Conservation (phyloP, 306 rosid genomes). For the Cicer bijugum region DNA sequence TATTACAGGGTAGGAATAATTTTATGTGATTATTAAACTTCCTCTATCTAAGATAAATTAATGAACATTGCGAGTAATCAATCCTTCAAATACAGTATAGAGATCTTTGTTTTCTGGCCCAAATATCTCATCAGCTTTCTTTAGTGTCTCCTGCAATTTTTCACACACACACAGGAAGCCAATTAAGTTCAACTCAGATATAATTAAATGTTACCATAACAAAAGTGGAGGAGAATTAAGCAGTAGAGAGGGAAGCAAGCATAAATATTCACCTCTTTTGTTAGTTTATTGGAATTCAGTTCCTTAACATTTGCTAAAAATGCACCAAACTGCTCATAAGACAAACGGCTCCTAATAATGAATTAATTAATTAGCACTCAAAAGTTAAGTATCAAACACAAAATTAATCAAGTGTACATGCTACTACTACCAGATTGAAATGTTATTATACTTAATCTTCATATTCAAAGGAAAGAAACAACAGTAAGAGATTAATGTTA, state of each 20-base stretch:
- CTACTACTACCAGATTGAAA: constrained; percentile 13
- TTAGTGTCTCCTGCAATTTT: constrained; percentile 79
- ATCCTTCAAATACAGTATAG: constrained; percentile 77
- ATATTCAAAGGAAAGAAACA: constrained; percentile 1
- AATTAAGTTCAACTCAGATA: neutral
- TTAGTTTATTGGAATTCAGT: constrained; percentile 86
- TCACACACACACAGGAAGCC: neutral
- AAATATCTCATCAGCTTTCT: constrained; percentile 87
- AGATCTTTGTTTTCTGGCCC: constrained; percentile 92
- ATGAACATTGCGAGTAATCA: constrained; percentile 78
- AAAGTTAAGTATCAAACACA: constrained; percentile 21
- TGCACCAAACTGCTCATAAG: constrained; percentile 95
- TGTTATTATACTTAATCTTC: constrained; percentile 1
- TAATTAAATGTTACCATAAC: neutral
- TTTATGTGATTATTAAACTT: constrained; percentile 3
- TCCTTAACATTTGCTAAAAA: constrained; percentile 92
- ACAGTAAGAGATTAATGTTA: neutral
- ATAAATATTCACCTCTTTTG: constrained; percentile 69
- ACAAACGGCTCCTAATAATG: constrained; percentile 81
- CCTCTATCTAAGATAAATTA: constrained; percentile 34
- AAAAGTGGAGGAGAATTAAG: neutral
- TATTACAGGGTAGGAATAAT: constrained; percentile 40
- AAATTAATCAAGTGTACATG: neutral
- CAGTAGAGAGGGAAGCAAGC: no score
- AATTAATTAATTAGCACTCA: neutral